phyloP scores from a whole-genome alignment of 2,329 filamentous ascomycete genomes.

The Aspergillus pseudotamarii region DNA sequence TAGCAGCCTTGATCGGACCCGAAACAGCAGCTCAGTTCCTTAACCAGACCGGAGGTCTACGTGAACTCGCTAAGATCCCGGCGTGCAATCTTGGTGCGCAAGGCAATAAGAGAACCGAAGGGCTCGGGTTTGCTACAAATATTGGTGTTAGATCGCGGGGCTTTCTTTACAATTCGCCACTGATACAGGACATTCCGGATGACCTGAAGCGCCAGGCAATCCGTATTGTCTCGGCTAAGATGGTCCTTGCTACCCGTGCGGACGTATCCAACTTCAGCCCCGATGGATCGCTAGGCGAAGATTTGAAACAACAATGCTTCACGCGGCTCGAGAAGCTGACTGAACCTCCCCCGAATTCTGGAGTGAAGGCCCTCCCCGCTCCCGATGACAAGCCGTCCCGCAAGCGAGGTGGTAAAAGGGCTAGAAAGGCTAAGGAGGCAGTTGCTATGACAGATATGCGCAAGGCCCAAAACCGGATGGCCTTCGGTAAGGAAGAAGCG shows the following conservation, averaged over 20 bases:
- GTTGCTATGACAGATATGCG: constrained; percentile 95
- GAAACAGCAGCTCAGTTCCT: constrained; percentile 95
- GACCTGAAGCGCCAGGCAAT: constrained; percentile 92
- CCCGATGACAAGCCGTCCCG: constrained; percentile 93
- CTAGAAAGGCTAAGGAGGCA: constrained; percentile 93
- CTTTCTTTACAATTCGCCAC: constrained; percentile 87
- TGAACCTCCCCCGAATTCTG: constrained; percentile 87
- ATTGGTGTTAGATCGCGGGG: constrained; percentile 88
- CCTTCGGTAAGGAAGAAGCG: constrained; percentile 91
- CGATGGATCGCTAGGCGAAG: constrained; percentile 80
- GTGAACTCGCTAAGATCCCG: constrained; percentile 86
- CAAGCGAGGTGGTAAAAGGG: constrained; percentile 87
- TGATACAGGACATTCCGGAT: constrained; percentile 80
- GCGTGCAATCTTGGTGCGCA: constrained; percentile 90
- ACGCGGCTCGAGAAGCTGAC: constrained; percentile 90
- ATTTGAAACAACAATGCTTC: constrained; percentile 79
- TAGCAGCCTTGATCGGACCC: constrained; percentile 87
- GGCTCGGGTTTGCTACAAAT: constrained; percentile 86
- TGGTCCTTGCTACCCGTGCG: constrained; percentile 88
- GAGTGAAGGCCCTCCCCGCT: constrained; percentile 80
- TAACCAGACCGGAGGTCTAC: constrained; percentile 87
- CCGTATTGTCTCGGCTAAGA: constrained; percentile 90
- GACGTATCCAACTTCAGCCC: constrained; percentile 81
- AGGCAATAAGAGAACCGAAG: constrained; percentile 83
- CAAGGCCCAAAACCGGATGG: constrained; percentile 95